Evolutionary conservation across 2,329 filamentous ascomycete species (phyloP).

Genomic region (Beauveria bassiana): DNA sequence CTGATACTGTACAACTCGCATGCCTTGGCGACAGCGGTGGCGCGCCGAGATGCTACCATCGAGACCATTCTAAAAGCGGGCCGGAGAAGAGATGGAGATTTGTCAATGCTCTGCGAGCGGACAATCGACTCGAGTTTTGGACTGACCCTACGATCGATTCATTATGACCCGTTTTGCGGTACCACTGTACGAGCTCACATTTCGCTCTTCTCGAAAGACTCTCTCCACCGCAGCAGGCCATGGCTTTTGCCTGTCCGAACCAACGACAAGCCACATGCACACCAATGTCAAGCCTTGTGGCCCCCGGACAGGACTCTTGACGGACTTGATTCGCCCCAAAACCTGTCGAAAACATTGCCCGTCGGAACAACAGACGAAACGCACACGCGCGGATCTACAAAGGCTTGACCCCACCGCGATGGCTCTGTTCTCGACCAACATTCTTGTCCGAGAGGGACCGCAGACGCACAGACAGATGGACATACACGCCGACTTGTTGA

Average conservation of each 20-base stretch:
- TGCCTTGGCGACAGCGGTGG: not conserved
- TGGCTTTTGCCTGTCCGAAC: not conserved
- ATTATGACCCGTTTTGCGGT: not conserved
- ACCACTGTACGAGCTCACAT: not conserved
- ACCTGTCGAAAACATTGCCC: not conserved
- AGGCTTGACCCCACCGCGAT: not conserved
- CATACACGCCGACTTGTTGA: too few species aligned
- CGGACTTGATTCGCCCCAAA: not conserved
- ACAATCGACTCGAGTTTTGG: not conserved
- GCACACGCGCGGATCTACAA: not conserved
- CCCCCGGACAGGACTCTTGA: not conserved
- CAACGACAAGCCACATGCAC: not conserved
- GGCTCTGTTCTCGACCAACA: not conserved
- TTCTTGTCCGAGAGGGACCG: not conserved
- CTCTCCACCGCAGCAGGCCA: not conserved
- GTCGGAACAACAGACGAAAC: not conserved
- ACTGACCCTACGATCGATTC: not conserved
- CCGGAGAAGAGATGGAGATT: not conserved
- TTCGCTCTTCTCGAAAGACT: not conserved
- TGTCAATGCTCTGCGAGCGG: not conserved
- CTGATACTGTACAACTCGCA: not conserved
- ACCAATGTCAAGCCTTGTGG: not conserved
- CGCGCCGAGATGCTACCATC: not conserved
- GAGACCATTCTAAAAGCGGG: not conserved
- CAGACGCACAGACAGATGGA: too few species aligned